Evolutionary conservation across 2,329 filamentous ascomycete genomes (phyloP).

Genomic region (Malbranchea cinnamomea): DNA sequence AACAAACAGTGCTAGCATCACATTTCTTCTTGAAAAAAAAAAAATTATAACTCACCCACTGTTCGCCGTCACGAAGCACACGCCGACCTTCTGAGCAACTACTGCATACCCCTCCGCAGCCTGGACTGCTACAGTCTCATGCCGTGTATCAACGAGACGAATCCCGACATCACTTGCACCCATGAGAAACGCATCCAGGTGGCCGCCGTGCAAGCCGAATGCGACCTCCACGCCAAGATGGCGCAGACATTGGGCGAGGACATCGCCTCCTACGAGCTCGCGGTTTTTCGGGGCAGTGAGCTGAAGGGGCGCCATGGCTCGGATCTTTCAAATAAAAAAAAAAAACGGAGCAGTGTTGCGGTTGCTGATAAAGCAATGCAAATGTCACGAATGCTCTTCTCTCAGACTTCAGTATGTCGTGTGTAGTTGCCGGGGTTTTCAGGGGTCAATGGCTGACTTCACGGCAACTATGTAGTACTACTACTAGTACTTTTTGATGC

Average conservation of each 20-base stretch:
- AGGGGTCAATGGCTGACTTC: too few species aligned
- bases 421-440: too few species aligned
- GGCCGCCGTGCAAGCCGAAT: slow-evolving; percentile 35
- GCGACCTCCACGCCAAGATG: slow-evolving; percentile 29
- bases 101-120: slow-evolving; percentile 34
- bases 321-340: too few species aligned
- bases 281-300: slow-evolving; percentile 19
- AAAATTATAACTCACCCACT: slow-evolving; percentile 26
- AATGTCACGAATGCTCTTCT: too few species aligned
- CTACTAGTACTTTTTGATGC: too few species aligned
- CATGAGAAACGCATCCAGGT: slow-evolving; percentile 35
- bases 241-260: slow-evolving; percentile 31
- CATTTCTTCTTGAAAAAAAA: too few species aligned
- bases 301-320: slow-evolving; percentile 11
- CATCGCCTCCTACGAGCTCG: slow-evolving; percentile 31
- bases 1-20: not conserved
- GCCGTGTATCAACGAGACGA: slow-evolving; percentile 30
- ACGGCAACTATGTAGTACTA: too few species aligned
- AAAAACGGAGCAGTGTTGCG: too few species aligned
- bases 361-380: too few species aligned
- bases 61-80: slow-evolving; percentile 35
- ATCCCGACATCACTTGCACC: slow-evolving; percentile 28
- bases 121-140: slow-evolving; percentile 35
- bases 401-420: too few species aligned
- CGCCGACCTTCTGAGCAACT: slow-evolving; percentile 28